Evolutionary conservation across 495 filamentous ascomycete species (phyloP).

Genomic region (Apiosordaria backusii): DNA sequence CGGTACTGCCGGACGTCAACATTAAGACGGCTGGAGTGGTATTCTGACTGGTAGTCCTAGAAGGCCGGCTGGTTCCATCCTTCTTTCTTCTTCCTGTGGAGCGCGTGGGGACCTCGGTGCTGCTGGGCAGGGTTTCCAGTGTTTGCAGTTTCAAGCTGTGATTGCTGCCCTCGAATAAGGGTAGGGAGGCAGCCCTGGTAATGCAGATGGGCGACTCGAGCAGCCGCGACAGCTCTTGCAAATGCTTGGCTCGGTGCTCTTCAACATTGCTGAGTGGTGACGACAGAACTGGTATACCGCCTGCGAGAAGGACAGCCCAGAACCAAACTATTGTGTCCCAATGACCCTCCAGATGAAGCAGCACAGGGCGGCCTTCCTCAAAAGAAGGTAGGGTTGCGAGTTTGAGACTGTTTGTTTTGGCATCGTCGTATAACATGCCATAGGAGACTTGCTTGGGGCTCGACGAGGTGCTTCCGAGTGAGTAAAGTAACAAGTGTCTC

Average conservation of each 20-base stretch:
- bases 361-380: too few species aligned
- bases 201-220: slow-evolving; percentile 15
- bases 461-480: too few species aligned
- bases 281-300: slow-evolving; percentile 41
- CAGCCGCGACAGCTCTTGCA: slow-evolving; percentile 18
- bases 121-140: too few species aligned
- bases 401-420: too few species aligned
- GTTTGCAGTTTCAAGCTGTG: background rate
- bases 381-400: too few species aligned
- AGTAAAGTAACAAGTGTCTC: too few species aligned
- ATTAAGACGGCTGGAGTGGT: slow-evolving; percentile 35
- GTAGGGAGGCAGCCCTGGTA: background rate
- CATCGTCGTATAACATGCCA: too few species aligned
- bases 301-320: slow-evolving; percentile 43
- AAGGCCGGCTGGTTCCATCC: background rate
- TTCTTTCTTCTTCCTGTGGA: too few species aligned
- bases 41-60: background rate
- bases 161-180: background rate
- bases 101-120: too few species aligned
- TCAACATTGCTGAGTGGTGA: slow-evolving; percentile 36
- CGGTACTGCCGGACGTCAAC: slow-evolving; percentile 58
- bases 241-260: slow-evolving; percentile 32
- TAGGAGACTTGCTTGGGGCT: too few species aligned
- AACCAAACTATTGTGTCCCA: slow-evolving; percentile 42
- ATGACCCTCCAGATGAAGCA: slow-evolving; percentile 42